A percentile compares a stretch with the other conserved stretches of the same genome.
Conservation (phyloP, 176 grass and related monocot genomes). For the Triticum aestivum region DNA sequence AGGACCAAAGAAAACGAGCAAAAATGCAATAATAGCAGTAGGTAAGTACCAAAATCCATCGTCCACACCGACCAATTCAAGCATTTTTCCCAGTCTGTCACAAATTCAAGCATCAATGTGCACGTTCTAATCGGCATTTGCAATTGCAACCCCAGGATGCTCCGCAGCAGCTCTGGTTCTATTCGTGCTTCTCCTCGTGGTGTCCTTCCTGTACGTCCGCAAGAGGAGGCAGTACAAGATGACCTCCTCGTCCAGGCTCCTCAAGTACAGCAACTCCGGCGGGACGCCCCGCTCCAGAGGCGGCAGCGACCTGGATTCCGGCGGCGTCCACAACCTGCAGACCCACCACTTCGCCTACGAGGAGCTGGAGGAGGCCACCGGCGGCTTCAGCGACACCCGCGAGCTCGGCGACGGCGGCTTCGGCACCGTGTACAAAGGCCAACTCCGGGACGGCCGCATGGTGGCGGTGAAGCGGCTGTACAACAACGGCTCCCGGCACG, state of each 20-base stretch:
- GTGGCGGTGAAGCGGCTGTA: constrained; percentile 82
- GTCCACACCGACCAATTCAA: neutral
- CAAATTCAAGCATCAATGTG: neutral
- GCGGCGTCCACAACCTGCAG: constrained; percentile 38
- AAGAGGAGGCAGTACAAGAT: constrained; percentile 48
- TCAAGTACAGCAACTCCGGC: constrained; percentile 30
- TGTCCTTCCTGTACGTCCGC: constrained; percentile 16
- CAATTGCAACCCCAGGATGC: constrained; percentile 25
- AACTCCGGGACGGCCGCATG: constrained; percentile 57
- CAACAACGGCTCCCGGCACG: constrained; percentile 52
- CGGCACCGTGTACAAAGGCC: constrained; percentile 85
- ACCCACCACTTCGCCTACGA: constrained; percentile 69
- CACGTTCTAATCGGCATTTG: neutral
- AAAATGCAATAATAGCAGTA: neutral
- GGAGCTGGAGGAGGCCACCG: constrained; percentile 75
- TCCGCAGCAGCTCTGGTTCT: constrained; percentile 9
- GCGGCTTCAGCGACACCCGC: constrained; percentile 42
- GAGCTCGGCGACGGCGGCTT: constrained; percentile 86
- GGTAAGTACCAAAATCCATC: constrained; percentile 14
- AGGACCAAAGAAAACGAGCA: neutral
- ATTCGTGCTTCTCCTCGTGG: constrained; percentile 5
- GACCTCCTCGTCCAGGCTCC: constrained; percentile 43
- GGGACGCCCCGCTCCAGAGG: constrained; percentile 35
- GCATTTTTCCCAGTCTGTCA: neutral
- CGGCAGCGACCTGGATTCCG: constrained; percentile 28